phyloP scores from a whole-genome alignment of 441 rosid species.

The Metrosideros polymorpha region DNA sequence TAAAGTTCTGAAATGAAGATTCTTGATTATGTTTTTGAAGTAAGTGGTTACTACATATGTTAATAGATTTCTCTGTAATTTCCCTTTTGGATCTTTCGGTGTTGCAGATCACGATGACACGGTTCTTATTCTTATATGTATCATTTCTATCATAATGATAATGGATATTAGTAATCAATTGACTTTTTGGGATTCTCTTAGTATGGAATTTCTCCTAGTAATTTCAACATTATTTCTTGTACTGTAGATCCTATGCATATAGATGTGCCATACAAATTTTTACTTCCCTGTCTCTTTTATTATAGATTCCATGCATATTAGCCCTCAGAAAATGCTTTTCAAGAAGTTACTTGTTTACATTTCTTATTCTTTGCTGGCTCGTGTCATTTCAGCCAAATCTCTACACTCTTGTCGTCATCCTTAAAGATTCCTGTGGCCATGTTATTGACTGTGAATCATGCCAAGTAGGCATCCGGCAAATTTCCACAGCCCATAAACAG shows the following conservation, averaged over 20 bases:
- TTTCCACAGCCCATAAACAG: slow-evolving; percentile 86
- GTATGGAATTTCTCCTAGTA: not conserved
- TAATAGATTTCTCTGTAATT: not conserved
- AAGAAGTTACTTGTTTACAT: not conserved
- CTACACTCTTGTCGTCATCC: slow-evolving; percentile 68
- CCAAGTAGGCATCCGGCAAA: slow-evolving; percentile 76
- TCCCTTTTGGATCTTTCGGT: not conserved
- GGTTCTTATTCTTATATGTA: not conserved
- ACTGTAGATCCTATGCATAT: not conserved
- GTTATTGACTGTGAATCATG: slow-evolving; percentile 91
- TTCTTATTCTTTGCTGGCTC: slow-evolving; percentile 5
- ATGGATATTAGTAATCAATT: not conserved
- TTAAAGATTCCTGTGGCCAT: slow-evolving; percentile 72
- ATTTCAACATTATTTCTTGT: not conserved
- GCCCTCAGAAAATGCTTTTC: not conserved
- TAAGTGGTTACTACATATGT: not conserved
- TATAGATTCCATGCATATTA: not conserved
- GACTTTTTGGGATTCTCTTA: not conserved
- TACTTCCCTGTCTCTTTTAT: not conserved
- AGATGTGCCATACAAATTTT: not conserved
- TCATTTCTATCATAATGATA: not conserved
- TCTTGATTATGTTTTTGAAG: not conserved
- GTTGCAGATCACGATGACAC: not conserved
- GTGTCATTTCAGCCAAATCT: slow-evolving; percentile 69
- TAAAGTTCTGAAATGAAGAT: not conserved